Percentiles rank a stretch among this genome's conserved stretches.
Conservation (phyloP, 257 asterid genomes). For the Solanum gandarillasii region DNA sequence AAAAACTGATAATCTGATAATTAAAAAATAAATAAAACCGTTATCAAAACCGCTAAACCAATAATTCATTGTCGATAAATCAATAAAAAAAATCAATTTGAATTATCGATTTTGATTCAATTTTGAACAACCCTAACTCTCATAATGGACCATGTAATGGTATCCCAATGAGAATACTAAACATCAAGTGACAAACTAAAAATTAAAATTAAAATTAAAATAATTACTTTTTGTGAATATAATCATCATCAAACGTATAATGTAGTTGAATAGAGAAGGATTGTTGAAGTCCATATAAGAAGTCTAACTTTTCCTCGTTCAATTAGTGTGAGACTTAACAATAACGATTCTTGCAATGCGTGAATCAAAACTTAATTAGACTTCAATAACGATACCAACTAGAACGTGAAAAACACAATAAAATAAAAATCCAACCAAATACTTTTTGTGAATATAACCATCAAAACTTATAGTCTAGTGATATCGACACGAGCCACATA, state of each 20-base stretch:
- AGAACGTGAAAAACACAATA: background rate
- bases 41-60: background rate
- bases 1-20: too few relatives aligned
- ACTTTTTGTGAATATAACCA: background rate
- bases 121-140: too few relatives aligned
- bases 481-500: too few relatives aligned
- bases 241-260: too few relatives aligned
- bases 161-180: background rate
- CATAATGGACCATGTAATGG: background rate
- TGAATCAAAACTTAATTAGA: background rate
- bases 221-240: too few relatives aligned
- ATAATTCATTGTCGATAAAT: too few relatives aligned
- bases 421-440: background rate
- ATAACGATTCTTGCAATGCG: background rate
- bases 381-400: background rate
- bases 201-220: too few relatives aligned
- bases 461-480: background rate
- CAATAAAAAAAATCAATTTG: too few relatives aligned
- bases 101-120: too few relatives aligned
- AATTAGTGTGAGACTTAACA: background rate
- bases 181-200: background rate
- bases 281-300: too few relatives aligned
- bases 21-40: too few relatives aligned
- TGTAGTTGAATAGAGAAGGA: background rate
- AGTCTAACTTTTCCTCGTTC: background rate